phyloP scores from a whole-genome alignment of 1,139 yeast species.

The Yamadazyma diddensiae region DNA sequence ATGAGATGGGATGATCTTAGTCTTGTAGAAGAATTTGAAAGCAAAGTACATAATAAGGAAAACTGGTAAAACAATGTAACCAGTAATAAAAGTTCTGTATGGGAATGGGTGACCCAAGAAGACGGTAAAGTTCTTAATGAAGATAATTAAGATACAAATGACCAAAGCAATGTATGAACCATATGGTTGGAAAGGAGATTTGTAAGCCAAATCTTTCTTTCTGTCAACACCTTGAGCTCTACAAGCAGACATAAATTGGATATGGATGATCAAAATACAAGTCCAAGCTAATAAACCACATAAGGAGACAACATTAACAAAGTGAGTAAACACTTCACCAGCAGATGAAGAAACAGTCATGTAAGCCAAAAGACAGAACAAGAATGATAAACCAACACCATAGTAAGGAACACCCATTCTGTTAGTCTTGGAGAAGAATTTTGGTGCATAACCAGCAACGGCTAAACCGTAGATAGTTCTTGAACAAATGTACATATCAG shows the following conservation, averaged over 20 bases:
- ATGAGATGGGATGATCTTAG: constrained; percentile 48
- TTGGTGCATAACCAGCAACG: constrained; percentile 53
- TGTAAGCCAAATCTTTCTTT: constrained; percentile 46
- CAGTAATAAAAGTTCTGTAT: constrained; percentile 61
- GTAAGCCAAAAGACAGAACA: constrained; percentile 58
- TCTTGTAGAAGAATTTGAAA: constrained; percentile 54
- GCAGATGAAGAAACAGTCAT: constrained; percentile 58
- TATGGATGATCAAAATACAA: constrained; percentile 58
- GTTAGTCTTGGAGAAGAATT: constrained; percentile 40
- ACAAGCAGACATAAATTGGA: constrained; percentile 62
- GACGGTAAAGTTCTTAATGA: constrained; percentile 73
- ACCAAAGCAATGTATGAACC: constrained; percentile 59
- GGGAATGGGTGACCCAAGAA: constrained; percentile 57
- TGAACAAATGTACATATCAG: constrained; percentile 48
- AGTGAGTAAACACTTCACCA: constrained; percentile 55
- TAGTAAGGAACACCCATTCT: constrained; percentile 37
- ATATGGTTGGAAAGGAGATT: constrained; percentile 66
- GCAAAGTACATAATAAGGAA: constrained; percentile 54
- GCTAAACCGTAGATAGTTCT: constrained; percentile 45
- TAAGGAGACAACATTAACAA: constrained; percentile 71
- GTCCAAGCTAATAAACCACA: constrained; percentile 75
- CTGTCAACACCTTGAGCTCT: constrained; percentile 56
- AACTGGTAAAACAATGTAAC: constrained; percentile 74
- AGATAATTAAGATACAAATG: constrained; percentile 52
- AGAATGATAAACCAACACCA: constrained; percentile 34